These are phyloP conservation scores for Trametes sp. DNA, from an alignment of 1,284 basidiomycete genomes.

Conservation along the genomic window DNA sequence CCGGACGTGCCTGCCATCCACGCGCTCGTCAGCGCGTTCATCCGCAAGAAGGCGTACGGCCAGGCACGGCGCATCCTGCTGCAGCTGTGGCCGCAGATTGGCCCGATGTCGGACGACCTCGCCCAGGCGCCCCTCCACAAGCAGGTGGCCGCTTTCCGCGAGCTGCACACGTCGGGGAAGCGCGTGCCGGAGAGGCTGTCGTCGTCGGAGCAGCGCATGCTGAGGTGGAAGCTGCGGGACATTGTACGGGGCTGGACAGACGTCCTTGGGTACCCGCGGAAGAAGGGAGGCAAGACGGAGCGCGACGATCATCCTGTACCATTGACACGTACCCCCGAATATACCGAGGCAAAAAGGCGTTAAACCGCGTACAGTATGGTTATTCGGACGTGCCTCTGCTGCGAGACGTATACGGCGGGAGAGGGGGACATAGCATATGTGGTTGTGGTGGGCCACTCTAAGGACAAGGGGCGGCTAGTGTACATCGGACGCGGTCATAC, in stretches of 20 bases:
- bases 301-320: conserved; percentile 20
- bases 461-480: conserved; percentile 7
- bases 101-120: conserved; percentile 62
- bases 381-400: neutral
- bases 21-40: conserved; percentile 72
- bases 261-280: conserved; percentile 5
- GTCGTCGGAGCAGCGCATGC: conserved; percentile 25
- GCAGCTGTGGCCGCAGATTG: conserved; percentile 69
- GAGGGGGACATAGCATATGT: conserved; percentile 2
- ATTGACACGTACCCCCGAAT: conserved; percentile 16
- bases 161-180: conserved; percentile 38
- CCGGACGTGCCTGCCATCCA: conserved; percentile 76
- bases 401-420: neutral
- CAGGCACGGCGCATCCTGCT: conserved; percentile 62
- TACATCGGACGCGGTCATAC: conserved; percentile 10
- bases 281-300: conserved; percentile 7
- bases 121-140: conserved; percentile 49
- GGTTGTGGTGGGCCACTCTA: conserved; percentile 10
- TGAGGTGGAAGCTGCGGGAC: conserved; percentile 37
- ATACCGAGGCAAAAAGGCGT: conserved; percentile 22
- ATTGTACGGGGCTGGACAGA: conserved; percentile 26
- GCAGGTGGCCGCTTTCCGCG: conserved; percentile 54
- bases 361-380: conserved; percentile 16
- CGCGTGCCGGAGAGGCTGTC: conserved; percentile 16
- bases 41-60: conserved; percentile 57